Conservation (phyloP, 192 early-diverging fungal species). For the Linnemannia hyalina region DNA sequence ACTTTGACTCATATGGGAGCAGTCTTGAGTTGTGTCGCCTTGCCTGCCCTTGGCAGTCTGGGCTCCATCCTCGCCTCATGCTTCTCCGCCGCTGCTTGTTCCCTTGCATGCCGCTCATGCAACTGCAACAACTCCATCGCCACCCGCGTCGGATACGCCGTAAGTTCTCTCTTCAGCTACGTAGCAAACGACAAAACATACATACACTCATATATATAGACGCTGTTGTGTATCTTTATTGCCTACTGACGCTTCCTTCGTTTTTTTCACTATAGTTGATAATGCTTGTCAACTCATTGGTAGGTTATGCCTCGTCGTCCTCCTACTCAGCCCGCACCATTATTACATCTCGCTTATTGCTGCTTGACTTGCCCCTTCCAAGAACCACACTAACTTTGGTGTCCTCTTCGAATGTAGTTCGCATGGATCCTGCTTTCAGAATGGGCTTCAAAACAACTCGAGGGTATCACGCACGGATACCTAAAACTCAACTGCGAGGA, state of each 20-base stretch:
- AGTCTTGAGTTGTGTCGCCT: slow-evolving; percentile 66
- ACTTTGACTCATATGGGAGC: slow-evolving; percentile 59
- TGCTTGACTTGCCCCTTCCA: background rate
- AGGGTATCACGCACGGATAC: slow-evolving; percentile 84
- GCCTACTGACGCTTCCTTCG: background rate
- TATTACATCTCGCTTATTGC: background rate
- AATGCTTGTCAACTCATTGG: background rate
- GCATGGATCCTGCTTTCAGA: slow-evolving; percentile 64
- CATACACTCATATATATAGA: background rate
- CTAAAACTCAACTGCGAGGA: slow-evolving; percentile 88
- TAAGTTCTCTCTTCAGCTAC: slow-evolving; percentile 13
- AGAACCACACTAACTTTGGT: background rate
- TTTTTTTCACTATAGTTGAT: background rate
- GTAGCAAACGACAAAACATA: background rate
- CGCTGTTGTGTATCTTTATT: background rate
- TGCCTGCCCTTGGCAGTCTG: slow-evolving; percentile 59
- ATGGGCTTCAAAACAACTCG: slow-evolving; percentile 86
- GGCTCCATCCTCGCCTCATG: slow-evolving; percentile 59
- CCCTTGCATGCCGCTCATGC: slow-evolving; percentile 68
- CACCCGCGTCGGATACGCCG: slow-evolving; percentile 69
- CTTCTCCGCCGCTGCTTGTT: slow-evolving; percentile 72
- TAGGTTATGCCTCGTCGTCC: background rate
- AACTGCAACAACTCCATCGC: slow-evolving; percentile 75
- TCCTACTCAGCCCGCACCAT: background rate
- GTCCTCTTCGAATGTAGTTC: background rate